Conservation (phyloP, 2,329 filamentous ascomycete species). For the Colletotrichum musae region DNA sequence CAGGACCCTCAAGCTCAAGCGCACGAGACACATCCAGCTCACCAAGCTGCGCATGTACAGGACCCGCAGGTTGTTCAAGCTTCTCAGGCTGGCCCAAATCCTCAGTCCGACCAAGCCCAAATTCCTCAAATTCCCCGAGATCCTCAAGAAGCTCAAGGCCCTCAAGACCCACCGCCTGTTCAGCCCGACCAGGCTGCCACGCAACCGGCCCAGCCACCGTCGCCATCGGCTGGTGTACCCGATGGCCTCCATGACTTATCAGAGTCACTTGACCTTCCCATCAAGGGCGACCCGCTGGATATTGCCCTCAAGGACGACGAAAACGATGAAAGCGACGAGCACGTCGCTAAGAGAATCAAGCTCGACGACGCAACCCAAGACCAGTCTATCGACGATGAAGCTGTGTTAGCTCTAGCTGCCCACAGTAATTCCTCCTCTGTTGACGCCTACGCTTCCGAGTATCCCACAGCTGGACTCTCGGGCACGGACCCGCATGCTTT, state of each 20-base stretch:
- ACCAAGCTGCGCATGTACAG: no score
- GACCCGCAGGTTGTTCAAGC: no score
- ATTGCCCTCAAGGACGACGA: conserved; percentile 49
- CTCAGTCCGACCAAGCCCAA: no score
- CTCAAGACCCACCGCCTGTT: no score
- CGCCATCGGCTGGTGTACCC: conserved; percentile 9
- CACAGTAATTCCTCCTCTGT: conserved; percentile 55
- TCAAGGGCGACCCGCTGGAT: conserved; percentile 40
- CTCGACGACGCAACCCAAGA: conserved; percentile 55
- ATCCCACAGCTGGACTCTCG: conserved; percentile 45
- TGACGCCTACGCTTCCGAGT: conserved; percentile 61
- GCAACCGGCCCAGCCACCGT: neutral
- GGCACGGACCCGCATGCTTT: conserved; percentile 49
- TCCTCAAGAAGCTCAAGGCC: no score
- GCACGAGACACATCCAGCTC: no score
- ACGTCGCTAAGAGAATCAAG: conserved; percentile 36
- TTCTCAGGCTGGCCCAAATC: no score
- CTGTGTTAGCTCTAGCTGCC: conserved; percentile 62
- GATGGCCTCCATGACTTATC: conserved; percentile 25
- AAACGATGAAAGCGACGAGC: conserved; percentile 43
- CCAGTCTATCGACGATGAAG: conserved; percentile 61
- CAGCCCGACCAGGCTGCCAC: no score
- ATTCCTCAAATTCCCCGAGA: no score
- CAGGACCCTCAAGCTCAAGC: neutral
- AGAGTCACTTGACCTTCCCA: conserved; percentile 32